phyloP scores from a whole-genome alignment of 1,284 basidiomycete genomes.

The Boletus smithii region DNA sequence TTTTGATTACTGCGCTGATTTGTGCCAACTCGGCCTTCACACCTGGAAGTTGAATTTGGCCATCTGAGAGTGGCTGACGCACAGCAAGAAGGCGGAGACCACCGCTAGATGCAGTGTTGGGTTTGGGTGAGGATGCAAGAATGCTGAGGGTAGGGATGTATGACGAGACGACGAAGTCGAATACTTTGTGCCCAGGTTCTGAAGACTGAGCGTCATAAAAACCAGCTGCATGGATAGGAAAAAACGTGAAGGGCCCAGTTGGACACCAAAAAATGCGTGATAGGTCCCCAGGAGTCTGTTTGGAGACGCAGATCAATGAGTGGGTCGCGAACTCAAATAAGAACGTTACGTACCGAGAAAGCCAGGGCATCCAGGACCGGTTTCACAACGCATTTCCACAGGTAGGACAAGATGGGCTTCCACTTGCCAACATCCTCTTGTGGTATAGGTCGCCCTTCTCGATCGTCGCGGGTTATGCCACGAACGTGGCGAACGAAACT shows the following conservation, averaged over 20 bases:
- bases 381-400: not conserved
- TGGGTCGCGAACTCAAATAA: not conserved
- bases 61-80: no score
- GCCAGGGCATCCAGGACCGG: not conserved
- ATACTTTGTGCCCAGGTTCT: no score
- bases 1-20: no score
- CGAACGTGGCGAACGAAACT: not conserved
- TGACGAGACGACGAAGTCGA: no score
- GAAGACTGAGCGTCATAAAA: not conserved
- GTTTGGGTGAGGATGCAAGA: no score
- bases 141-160: no score
- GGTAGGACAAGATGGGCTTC: not conserved
- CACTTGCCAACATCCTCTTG: not conserved
- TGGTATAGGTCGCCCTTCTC: not conserved
- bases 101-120: no score
- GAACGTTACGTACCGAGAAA: not conserved
- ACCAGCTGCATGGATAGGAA: not conserved
- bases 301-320: not conserved
- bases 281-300: not conserved
- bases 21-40: no score
- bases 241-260: not conserved
- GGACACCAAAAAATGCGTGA: not conserved
- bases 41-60: no score
- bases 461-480: not conserved
- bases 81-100: no score